Percentiles rank a stretch among this genome's conserved stretches.
Conservation (phyloP, 2,329 filamentous ascomycete genomes). For the Aspergillus hortae region DNA sequence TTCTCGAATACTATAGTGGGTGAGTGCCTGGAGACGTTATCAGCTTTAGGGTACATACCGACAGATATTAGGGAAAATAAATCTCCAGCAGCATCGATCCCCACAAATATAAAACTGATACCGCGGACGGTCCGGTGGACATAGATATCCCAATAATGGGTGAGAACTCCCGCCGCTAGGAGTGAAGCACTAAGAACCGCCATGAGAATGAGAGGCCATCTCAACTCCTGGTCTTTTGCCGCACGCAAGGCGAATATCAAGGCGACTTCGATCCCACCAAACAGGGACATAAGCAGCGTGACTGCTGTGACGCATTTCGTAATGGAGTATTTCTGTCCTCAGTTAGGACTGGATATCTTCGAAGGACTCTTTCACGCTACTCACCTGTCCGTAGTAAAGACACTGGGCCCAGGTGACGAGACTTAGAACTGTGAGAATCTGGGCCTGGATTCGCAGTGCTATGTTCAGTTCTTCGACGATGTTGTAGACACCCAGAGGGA, state of each 20-base stretch:
- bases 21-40: neutral
- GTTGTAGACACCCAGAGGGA: constrained; percentile 62
- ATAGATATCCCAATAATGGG: constrained; percentile 69
- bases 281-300: constrained; percentile 49
- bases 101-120: constrained; percentile 70
- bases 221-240: constrained; percentile 41
- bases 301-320: constrained; percentile 49
- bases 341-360: neutral
- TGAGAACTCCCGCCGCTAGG: constrained; percentile 62
- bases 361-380: too few relatives aligned
- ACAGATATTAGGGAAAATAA: constrained; percentile 64
- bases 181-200: constrained; percentile 61
- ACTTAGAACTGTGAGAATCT: constrained; percentile 53
- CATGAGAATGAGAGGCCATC: constrained; percentile 66
- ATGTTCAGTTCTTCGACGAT: constrained; percentile 53
- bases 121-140: constrained; percentile 63
- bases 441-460: constrained; percentile 53
- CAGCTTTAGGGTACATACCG: constrained; percentile 24
- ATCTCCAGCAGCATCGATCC: constrained; percentile 66
- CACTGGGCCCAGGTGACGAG: constrained; percentile 55
- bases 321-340: constrained; percentile 50
- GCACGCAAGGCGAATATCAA: constrained; percentile 57
- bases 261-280: constrained; percentile 58
- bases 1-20: constrained; percentile 18
- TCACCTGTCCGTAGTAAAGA: constrained; percentile 49